These are phyloP conservation scores for Hyphodiscus sp. DNA, from an alignment of 2,329 filamentous ascomycete genomes.

Conservation along the genomic window DNA sequence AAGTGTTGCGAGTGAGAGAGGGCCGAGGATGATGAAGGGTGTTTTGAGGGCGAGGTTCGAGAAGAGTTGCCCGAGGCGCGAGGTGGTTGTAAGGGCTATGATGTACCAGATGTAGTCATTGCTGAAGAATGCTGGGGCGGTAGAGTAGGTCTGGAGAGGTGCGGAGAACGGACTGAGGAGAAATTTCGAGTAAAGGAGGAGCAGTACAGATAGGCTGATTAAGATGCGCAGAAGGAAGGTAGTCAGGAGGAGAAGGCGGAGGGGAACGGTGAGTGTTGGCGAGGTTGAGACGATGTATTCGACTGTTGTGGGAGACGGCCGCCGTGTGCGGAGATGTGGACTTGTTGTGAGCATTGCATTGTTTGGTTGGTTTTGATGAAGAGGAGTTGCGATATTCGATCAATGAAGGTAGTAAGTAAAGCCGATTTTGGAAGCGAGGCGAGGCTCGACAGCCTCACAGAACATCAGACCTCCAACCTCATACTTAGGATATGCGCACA, in stretches of 20 bases:
- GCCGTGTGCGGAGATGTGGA: slow-evolving; percentile 54
- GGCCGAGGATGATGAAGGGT: slow-evolving; percentile 37
- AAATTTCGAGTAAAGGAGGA: slow-evolving; percentile 46
- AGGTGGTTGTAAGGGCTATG: slow-evolving; percentile 22
- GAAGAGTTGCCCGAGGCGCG: slow-evolving; percentile 30
- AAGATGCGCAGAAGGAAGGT: slow-evolving; percentile 38
- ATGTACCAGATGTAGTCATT: slow-evolving; percentile 23
- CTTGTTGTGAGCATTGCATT: slow-evolving; percentile 53
- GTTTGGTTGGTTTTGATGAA: slow-evolving; percentile 4
- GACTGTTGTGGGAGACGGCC: slow-evolving; percentile 81
- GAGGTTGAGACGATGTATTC: slow-evolving; percentile 87
- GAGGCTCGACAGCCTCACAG: neutral
- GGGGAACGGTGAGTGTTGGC: slow-evolving; percentile 44
- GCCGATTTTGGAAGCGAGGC: neutral
- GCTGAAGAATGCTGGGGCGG: slow-evolving; percentile 10
- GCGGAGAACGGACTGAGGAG: slow-evolving; percentile 19
- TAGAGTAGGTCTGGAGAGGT: slow-evolving; percentile 1
- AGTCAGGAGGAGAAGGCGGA: slow-evolving; percentile 39
- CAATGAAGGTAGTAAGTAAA: neutral
- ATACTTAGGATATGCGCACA: too few species aligned
- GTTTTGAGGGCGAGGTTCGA: slow-evolving; percentile 29
- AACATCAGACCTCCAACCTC: too few species aligned
- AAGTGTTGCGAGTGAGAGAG: slow-evolving; percentile 32
- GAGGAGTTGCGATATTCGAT: neutral
- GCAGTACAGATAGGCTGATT: slow-evolving; percentile 35